Percentiles rank a stretch among this genome's conserved stretches.
Evolutionary conservation across 164 flowering plant genomes (phyloP).

Genomic region (Nelumbo lutea): DNA sequence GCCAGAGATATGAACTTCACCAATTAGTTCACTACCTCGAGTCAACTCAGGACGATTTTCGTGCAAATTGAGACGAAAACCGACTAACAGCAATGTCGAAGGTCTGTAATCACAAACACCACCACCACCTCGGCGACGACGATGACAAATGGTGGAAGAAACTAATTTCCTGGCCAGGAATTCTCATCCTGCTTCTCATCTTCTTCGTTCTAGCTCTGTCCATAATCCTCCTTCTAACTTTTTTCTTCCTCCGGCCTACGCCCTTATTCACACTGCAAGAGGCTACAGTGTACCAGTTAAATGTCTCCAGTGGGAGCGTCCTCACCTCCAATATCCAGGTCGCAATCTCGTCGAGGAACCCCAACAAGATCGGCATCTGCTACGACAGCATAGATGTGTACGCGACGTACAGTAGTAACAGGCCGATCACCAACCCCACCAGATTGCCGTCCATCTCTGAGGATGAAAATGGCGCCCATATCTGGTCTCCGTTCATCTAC

Average conservation of each 20-base stretch:
- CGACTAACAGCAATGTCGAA: neutral
- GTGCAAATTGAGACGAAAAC: no score
- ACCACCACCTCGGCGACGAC: neutral
- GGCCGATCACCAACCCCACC: conserved; percentile 60
- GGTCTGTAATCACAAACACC: conserved; percentile 14
- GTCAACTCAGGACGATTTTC: neutral
- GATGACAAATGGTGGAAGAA: neutral
- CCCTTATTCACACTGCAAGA: conserved; percentile 69
- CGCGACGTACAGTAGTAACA: conserved; percentile 46
- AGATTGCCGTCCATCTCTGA: conserved; percentile 51
- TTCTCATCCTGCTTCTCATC: neutral
- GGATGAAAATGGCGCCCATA: conserved; percentile 51
- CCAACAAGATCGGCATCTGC: conserved; percentile 67
- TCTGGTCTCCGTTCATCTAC: conserved; percentile 66
- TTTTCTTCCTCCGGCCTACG: conserved; percentile 27
- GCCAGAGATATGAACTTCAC: neutral
- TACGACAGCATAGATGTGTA: conserved; percentile 58
- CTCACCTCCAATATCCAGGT: conserved; percentile 58
- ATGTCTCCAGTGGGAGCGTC: conserved; percentile 46
- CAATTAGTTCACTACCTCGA: neutral
- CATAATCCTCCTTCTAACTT: conserved; percentile 25
- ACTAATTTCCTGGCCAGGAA: conserved; percentile 3
- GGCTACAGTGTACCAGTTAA: conserved; percentile 71
- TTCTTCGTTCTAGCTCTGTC: conserved; percentile 16
- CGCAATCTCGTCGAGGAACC: conserved; percentile 60